Evolutionary conservation across 2,329 filamentous ascomycete genomes (phyloP).

Genomic region (Talaromyces sp.): DNA sequence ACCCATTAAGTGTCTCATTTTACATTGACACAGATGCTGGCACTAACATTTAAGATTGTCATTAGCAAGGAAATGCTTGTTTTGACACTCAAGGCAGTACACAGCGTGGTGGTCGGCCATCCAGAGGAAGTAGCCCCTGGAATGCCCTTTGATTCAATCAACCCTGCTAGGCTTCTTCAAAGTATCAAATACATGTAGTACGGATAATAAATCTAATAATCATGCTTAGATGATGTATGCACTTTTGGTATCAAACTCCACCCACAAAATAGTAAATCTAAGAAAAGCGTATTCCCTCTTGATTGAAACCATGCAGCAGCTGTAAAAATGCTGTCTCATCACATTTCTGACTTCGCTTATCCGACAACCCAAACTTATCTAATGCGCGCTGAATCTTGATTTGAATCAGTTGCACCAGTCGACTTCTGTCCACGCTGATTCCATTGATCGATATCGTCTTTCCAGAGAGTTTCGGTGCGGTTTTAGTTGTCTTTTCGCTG

Average conservation of each 20-base stretch:
- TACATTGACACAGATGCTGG: not conserved
- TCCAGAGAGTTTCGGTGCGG: constrained; percentile 58
- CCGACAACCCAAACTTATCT: constrained; percentile 75
- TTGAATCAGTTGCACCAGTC: constrained; percentile 72
- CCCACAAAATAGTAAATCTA: not conserved
- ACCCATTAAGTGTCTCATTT: not conserved
- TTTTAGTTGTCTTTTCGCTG: constrained; percentile 53
- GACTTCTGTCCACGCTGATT: constrained; percentile 14
- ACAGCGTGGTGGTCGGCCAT: not conserved
- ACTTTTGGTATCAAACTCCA: constrained; percentile 4
- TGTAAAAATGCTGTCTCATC: constrained; percentile 91
- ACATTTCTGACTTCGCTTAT: constrained; percentile 79
- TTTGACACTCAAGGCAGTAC: not conserved
- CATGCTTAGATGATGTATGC: not conserved
- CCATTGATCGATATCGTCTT: constrained; percentile 17
- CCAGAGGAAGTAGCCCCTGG: not conserved
- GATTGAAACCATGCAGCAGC: constrained; percentile 78
- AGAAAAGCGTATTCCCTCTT: constrained; percentile 72
- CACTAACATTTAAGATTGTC: not conserved
- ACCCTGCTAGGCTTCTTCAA: too few species aligned
- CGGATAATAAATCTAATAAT: not conserved
- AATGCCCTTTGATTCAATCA: not conserved
- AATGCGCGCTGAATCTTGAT: constrained; percentile 84
- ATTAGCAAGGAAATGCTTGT: not conserved
- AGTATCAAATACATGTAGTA: not conserved